Conservation (phyloP, 192 early-diverging fungal genomes). For the Endogone sp. region DNA sequence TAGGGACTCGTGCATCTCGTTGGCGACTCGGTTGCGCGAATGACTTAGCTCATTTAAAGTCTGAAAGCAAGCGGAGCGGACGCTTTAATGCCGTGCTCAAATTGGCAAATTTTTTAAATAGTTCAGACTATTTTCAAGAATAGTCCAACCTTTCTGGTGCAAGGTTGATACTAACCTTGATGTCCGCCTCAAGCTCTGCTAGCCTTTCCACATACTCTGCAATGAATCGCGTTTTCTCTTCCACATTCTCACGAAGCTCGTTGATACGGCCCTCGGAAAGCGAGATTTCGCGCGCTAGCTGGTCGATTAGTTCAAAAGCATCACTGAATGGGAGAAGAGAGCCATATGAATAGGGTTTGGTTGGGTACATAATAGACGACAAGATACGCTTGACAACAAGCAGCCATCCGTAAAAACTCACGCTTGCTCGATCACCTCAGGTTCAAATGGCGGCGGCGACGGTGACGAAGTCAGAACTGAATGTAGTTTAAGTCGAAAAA, state of each 20-base stretch:
- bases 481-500: neutral
- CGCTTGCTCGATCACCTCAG: neutral
- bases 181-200: neutral
- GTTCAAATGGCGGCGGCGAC: neutral
- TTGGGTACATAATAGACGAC: no score
- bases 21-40: neutral
- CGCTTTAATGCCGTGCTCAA: neutral
- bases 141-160: neutral
- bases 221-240: neutral
- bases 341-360: neutral
- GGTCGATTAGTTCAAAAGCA: neutral
- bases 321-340: neutral
- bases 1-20: neutral
- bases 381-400: no score
- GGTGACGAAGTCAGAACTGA: neutral
- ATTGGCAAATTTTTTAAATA: neutral
- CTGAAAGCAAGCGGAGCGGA: neutral
- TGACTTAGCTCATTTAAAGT: neutral
- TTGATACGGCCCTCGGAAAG: neutral
- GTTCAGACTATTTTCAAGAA: neutral
- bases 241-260: neutral
- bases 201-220: neutral
- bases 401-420: no score
- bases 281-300: neutral
- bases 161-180: neutral